Evolutionary conservation across 2,329 filamentous ascomycete species (phyloP), one percentile per base, ranked within the genome.

Genomic region (Botrytis aclada): DNA sequence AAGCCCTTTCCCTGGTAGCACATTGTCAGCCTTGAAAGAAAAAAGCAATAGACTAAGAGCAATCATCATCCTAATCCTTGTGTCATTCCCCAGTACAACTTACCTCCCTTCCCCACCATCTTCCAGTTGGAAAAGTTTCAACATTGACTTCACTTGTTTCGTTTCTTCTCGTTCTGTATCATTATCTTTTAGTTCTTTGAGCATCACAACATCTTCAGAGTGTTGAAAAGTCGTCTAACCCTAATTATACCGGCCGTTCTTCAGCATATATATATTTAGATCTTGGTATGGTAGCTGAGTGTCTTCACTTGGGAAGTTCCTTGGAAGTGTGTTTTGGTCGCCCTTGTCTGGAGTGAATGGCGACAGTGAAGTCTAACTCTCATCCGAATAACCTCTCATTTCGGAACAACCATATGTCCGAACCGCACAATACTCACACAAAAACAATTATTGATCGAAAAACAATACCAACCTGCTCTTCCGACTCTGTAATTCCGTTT

Each of bases 361-460:
- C 65, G 47, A 67, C 65, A 41, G 65, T 67, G 65, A 67, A 56
- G 47, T 67, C 47, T 67, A 7, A 41, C 6, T 43, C 12, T 56
- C 37, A 67, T 67, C 65, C 22, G 47, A 67, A 67, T 56, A 56
- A 41, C 65, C n/a, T 67, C 65, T 22, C 25, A 32, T 67, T 56
- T 56, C 34, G 65, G 65, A 67, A 56, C 18, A 67, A 56, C 47
- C 47, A 41, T 56, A 32, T 67, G 25, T 47, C 65, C 34, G 22
- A 14, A 56, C 12, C 5, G 4, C 25, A 41, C 47, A 67, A 41
- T 3, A 41, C 22, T 29, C 22, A 41, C 65, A 5, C 34, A 29
- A n/a, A n/a, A n/a, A 32, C 18, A 67, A 41, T 25, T 56, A 32
- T 25, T 5, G 9, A 18, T 39, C 10, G 20, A 25, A 25, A 56